Evolutionary conservation across 2,329 filamentous ascomycete species (phyloP).

Genomic region (Magnaporthiopsis poae): DNA sequence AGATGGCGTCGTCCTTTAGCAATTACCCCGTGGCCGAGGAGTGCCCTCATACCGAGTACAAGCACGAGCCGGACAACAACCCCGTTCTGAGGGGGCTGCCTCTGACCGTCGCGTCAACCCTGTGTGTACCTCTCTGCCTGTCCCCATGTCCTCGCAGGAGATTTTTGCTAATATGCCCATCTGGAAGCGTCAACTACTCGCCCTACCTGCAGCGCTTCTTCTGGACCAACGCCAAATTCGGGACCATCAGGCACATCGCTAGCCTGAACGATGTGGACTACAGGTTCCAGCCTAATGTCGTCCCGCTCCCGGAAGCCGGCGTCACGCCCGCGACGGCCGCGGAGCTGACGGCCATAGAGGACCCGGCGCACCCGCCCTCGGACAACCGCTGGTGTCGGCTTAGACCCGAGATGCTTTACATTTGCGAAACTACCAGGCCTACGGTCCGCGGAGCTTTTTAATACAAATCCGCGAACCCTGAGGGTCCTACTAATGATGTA

Average conservation of each 20-base stretch:
- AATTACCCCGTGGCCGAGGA: conserved; percentile 34
- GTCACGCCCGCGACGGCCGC: conserved; percentile 21
- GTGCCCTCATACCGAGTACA: conserved; percentile 24
- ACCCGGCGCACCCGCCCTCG: conserved; percentile 25
- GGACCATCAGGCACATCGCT: conserved; percentile 34
- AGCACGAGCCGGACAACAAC: conserved; percentile 44
- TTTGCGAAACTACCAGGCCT: too few relatives aligned
- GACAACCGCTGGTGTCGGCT: too few relatives aligned
- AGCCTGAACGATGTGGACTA: conserved; percentile 34
- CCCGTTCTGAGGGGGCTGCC: conserved; percentile 59
- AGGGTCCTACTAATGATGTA: too few relatives aligned
- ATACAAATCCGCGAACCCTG: too few relatives aligned
- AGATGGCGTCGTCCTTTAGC: conserved; percentile 22
- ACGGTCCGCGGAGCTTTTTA: too few relatives aligned
- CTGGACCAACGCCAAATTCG: conserved; percentile 59
- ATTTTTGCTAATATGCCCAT: not conserved
- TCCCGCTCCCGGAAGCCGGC: conserved; percentile 33
- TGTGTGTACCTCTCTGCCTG: conserved; percentile 16
- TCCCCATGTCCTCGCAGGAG: not conserved
- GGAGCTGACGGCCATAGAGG: conserved; percentile 23
- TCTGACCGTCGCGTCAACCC: conserved; percentile 42
- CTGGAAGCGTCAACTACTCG: conserved; percentile 47
- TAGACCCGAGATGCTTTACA: too few relatives aligned
- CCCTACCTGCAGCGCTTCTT: conserved; percentile 52
- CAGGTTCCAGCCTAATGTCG: conserved; percentile 48